Conservation (phyloP, 768 basidiomycete species). For the Hygrophorus russula region DNA sequence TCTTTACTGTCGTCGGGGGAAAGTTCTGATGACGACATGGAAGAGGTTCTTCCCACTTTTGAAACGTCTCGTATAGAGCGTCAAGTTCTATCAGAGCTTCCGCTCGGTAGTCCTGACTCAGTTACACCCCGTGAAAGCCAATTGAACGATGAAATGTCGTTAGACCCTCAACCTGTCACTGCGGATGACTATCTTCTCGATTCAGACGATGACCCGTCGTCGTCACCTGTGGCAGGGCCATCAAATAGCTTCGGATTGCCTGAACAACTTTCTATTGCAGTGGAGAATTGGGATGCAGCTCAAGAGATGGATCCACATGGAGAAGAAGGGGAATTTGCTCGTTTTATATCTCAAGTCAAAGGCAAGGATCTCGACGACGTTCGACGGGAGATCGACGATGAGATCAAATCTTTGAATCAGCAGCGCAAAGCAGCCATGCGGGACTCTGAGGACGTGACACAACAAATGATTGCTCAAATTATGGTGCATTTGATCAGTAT, state of each 20-base stretch:
- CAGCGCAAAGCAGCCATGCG: conserved; percentile 84
- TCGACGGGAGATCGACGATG: conserved; percentile 82
- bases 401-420: conserved; percentile 70
- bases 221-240: conserved; percentile 18
- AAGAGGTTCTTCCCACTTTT: conserved; percentile 15
- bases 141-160: not conserved
- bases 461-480: conserved; percentile 87
- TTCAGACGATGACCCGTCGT: conserved; percentile 21
- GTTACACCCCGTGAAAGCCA: not conserved
- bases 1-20: not conserved
- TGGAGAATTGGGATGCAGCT: conserved; percentile 67
- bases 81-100: no score
- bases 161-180: not conserved
- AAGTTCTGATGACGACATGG: conserved; percentile 24
- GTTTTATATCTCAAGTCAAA: conserved; percentile 85
- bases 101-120: no score
- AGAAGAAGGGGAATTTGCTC: conserved; percentile 86
- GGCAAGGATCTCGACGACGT: conserved; percentile 76
- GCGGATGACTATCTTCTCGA: not conserved
- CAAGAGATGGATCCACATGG: conserved; percentile 72
- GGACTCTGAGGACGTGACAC: conserved; percentile 90
- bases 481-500: conserved; percentile 30
- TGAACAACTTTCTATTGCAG: conserved; percentile 15
- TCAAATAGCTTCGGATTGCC: conserved; percentile 10
- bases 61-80: no score